Evolutionary conservation across 2,329 filamentous ascomycete genomes (phyloP).

Genomic region (Neonectria hederae): DNA sequence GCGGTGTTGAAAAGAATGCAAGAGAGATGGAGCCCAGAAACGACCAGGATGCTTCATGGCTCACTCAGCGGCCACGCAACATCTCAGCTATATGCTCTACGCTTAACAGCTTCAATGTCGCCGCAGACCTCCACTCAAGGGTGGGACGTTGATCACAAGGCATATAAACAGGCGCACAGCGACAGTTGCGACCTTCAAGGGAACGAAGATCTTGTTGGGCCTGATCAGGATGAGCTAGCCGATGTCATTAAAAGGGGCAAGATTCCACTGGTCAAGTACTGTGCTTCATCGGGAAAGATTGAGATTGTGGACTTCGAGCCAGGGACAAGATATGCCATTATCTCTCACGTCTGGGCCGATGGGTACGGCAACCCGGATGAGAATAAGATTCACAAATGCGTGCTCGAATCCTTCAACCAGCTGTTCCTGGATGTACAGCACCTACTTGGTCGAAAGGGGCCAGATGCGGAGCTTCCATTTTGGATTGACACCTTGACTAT

Average conservation of each 20-base stretch:
- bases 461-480: not conserved
- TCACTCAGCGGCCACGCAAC: not conserved
- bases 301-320: not conserved
- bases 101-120: not conserved
- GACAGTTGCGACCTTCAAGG: not conserved
- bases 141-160: not conserved
- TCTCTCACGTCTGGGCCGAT: not conserved
- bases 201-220: not conserved
- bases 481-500: not conserved
- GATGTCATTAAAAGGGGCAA: not conserved
- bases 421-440: not conserved
- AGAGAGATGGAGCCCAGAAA: conserved; percentile 1
- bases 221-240: not conserved
- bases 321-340: not conserved
- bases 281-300: not conserved
- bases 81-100: not conserved
- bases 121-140: not conserved
- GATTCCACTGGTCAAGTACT: not conserved
- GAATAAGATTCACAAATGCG: not conserved
- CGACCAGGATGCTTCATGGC: conserved; percentile 1
- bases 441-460: not conserved
- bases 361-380: not conserved
- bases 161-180: not conserved
- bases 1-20: not conserved
- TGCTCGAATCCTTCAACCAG: not conserved